Conservation (phyloP, 108 stramenopile species). For the Heterococcus sp. region DNA sequence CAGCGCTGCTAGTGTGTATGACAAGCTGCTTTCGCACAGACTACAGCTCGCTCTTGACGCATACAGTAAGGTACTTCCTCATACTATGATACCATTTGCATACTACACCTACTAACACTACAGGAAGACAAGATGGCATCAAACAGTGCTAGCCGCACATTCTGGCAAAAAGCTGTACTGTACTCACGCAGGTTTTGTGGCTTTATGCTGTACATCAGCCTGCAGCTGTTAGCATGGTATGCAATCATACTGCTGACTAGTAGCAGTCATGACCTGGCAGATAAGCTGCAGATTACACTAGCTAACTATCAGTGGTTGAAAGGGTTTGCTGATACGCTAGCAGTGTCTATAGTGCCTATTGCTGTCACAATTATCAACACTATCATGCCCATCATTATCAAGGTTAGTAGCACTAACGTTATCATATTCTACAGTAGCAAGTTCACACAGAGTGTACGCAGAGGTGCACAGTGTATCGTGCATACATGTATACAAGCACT, state of each 20-base stretch:
- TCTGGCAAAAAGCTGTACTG: not conserved
- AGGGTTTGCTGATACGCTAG: constrained; percentile 4
- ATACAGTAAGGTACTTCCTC: no score
- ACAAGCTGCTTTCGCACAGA: no score
- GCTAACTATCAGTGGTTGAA: constrained; percentile 20
- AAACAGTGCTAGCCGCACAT: not conserved
- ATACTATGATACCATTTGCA: no score
- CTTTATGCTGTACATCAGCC: not conserved
- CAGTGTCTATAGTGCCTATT: constrained; percentile 46
- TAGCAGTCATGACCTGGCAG: constrained; percentile 30
- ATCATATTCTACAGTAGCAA: no score
- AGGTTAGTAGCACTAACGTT: no score
- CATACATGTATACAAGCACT: no score
- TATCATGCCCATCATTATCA: constrained; percentile 49
- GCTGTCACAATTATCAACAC: constrained; percentile 50
- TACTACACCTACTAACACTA: no score
- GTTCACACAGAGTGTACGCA: no score
- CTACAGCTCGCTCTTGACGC: no score
- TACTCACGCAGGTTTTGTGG: not conserved
- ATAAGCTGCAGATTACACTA: constrained; percentile 8
- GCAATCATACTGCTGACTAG: constrained; percentile 48
- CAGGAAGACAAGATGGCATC: not conserved
- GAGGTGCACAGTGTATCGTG: no score
- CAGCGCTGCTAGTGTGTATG: no score
- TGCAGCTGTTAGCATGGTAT: constrained; percentile 45